phyloP scores from a whole-genome alignment of 129 eudicot species.

The Silybum marianum region DNA sequence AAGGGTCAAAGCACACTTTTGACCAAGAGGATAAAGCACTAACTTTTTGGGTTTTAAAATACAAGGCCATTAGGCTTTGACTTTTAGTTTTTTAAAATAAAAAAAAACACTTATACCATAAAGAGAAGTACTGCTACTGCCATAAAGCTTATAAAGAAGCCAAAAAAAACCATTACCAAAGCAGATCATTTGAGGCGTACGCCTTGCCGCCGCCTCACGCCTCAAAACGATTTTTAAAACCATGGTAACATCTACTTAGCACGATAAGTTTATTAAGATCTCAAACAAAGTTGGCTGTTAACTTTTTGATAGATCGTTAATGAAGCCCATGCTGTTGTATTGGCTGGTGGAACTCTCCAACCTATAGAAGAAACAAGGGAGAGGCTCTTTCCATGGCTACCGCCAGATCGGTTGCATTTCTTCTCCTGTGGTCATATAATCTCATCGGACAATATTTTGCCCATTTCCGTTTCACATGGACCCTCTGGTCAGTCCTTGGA shows the following conservation, averaged over 20 bases:
- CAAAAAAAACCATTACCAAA: no score
- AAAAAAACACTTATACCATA: no score
- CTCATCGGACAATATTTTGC: slow-evolving; percentile 73
- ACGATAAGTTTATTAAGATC: background rate
- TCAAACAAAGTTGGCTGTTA: background rate
- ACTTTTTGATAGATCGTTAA: slow-evolving; percentile 51
- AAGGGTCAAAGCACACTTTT: no score
- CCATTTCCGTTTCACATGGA: slow-evolving; percentile 82
- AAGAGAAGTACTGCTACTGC: no score
- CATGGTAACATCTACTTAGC: background rate
- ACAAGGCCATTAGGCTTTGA: no score
- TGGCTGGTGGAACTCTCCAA: slow-evolving; percentile 98
- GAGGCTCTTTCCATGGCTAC: slow-evolving; percentile 84
- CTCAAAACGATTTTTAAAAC: no score
- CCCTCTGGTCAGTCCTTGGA: slow-evolving; percentile 85
- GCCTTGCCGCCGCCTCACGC: no score
- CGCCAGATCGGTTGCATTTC: slow-evolving; percentile 61
- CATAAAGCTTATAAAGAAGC: no score
- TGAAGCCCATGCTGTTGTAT: slow-evolving; percentile 87
- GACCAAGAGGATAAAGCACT: no score
- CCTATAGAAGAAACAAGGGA: slow-evolving; percentile 93
- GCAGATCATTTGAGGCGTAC: no score
- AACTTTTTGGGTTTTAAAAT: no score
- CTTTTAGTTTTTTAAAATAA: no score
- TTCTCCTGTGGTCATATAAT: slow-evolving; percentile 91